These are phyloP conservation scores for Plasmodium reichenowi DNA, from an alignment of 169 alveolate genomes.

Conservation along the genomic window DNA sequence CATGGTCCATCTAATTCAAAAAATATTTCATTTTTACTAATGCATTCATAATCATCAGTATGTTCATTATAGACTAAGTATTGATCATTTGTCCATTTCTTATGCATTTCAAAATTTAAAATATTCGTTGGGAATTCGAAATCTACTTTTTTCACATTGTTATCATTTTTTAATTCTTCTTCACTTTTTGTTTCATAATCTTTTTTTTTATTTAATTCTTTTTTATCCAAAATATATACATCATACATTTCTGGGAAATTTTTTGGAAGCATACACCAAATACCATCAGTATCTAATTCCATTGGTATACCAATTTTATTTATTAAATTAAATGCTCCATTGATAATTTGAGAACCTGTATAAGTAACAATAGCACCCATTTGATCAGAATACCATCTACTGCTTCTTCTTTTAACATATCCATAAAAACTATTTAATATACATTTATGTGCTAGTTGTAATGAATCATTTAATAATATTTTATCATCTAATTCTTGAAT, in stretches of 20 bases:
- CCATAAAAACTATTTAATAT: slow-evolving; percentile 99
- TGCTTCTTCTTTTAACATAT: slow-evolving; percentile 99
- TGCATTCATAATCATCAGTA: slow-evolving; percentile 82
- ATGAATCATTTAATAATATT: slow-evolving; percentile 94
- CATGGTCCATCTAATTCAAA: slow-evolving; percentile 99
- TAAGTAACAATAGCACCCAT: slow-evolving; percentile 99
- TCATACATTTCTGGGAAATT: slow-evolving; percentile 93
- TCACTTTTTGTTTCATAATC: slow-evolving; percentile 64
- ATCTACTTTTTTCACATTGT: slow-evolving; percentile 75
- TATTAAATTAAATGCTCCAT: slow-evolving; percentile 87
- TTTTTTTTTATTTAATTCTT: slow-evolving; percentile 14
- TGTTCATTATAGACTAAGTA: slow-evolving; percentile 90
- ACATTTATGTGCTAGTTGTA: slow-evolving; percentile 99
- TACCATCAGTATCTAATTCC: slow-evolving; percentile 99
- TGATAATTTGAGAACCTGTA: slow-evolving; percentile 96
- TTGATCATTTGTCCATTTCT: slow-evolving; percentile 96
- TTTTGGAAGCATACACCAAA: slow-evolving; percentile 98
- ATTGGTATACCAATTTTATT: slow-evolving; percentile 98
- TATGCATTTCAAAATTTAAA: slow-evolving; percentile 94
- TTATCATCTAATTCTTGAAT: slow-evolving; percentile 92
- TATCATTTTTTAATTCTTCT: slow-evolving; percentile 52
- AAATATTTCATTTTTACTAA: slow-evolving; percentile 96
- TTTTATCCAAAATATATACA: slow-evolving; percentile 40
- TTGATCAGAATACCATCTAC: slow-evolving; percentile 99
- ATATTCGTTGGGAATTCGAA: slow-evolving; percentile 95